phyloP scores from a whole-genome alignment of 345 rosid genomes.

The Hibiscus tridactylites region DNA sequence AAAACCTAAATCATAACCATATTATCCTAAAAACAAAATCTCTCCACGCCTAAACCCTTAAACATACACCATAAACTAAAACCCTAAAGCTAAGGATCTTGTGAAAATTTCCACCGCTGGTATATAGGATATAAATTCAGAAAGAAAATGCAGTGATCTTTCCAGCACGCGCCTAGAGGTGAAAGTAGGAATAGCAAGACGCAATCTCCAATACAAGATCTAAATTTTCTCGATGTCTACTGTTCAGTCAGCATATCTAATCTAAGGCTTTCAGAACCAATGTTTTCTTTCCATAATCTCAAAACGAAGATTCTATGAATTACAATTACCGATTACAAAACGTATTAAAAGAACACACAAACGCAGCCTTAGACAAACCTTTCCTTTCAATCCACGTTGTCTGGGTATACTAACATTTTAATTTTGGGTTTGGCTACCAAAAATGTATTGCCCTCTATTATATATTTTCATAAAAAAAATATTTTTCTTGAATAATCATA shows the following conservation, averaged over 20 bases:
- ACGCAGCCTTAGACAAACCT: constrained; percentile 5
- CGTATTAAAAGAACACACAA: constrained; percentile 4
- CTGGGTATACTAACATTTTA: background rate
- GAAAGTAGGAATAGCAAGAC: background rate
- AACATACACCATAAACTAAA: too few relatives aligned
- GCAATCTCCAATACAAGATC: background rate
- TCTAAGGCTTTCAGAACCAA: constrained; percentile 16
- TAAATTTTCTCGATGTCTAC: background rate
- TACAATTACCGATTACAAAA: background rate
- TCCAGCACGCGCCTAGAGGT: background rate
- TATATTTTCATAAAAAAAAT: too few relatives aligned
- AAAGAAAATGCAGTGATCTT: too few relatives aligned
- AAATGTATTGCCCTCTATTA: too few relatives aligned
- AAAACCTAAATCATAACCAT: too few relatives aligned
- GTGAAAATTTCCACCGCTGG: too few relatives aligned
- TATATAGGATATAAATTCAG: too few relatives aligned
- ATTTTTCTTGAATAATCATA: too few relatives aligned
- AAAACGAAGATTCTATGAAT: constrained; percentile 31
- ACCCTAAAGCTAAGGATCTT: too few relatives aligned
- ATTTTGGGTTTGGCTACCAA: too few relatives aligned
- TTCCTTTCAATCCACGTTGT: background rate
- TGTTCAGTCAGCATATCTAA: constrained; percentile 8
- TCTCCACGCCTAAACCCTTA: too few relatives aligned
- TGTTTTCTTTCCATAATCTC: constrained; percentile 17
- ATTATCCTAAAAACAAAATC: too few relatives aligned